Base-by-base conservation (phyloP, 257 asterid genomes). In the Paraleonurus japonicus region DNA sequence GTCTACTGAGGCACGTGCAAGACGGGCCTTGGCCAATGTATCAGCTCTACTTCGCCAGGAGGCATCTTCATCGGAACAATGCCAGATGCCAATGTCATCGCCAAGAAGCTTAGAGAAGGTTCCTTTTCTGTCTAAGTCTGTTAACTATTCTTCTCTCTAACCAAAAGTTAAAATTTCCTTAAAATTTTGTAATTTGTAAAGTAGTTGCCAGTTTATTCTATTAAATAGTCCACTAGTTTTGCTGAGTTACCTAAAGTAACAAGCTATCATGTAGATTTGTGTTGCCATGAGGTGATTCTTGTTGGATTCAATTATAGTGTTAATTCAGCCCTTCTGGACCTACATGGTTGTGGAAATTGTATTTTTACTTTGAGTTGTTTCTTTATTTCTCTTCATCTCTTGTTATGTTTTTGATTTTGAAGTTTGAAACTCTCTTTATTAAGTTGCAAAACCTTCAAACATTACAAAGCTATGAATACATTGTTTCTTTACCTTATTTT, bases 1-100 rank as follows among this genome's bases (percentile, higher is more conserved):
- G 99, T 95, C 99, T 22, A 89, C 98, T 4, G 98, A 95, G 88
- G 96, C 94, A 61, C 96, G 96, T 77, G 99, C 99, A 43, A 81
- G 99, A 45, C 85, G 92, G 39, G 95, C 99, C 54, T 85, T 95
- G 82, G 94, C 98, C 50, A 92, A 95, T 81, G 88, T 95, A 59
- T 92, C 98, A 60, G 96, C 96, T 76, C 87, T 95, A 79, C 96
- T 95, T 69, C 96, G 98, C 98, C 98, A 2, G 99, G 99, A 60
- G 99, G 98, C 79, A 81, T 89, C 74, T 89, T 95, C 71, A 87
- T 95, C 63, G 98, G 99, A 79, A 95, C 98, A 48, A 95, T 95
- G 99, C 99, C 98, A 63, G 98, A 95, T 84, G 90, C 99, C 80
- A 95, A 92, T 82, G 98, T 95, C 76, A 95, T 95, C 12, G 41